Evolutionary conservation across 225 moss, liverwort and hornwort species (phyloP).

Genomic region (Asterella californica): DNA sequence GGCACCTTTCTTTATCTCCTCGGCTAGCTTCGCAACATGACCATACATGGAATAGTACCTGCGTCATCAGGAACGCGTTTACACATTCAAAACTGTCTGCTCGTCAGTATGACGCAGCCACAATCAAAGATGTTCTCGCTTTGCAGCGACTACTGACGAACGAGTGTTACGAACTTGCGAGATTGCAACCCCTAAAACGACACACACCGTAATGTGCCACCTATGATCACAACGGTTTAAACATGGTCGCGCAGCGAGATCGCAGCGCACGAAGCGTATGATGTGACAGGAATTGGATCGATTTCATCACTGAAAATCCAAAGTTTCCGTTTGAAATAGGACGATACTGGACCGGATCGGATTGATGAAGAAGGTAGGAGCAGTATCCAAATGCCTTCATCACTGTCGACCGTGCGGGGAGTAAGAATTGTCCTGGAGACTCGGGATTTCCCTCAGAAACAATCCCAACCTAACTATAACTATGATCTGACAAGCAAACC

Average conservation of each 20-base stretch:
- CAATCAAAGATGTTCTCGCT: background rate
- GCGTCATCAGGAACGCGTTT: conserved; percentile 1
- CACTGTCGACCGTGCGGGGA: background rate
- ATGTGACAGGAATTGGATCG: background rate
- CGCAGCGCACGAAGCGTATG: background rate
- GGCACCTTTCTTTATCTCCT: conserved; percentile 43
- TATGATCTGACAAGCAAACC: background rate
- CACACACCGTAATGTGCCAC: background rate
- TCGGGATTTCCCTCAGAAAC: background rate
- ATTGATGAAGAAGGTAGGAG: background rate
- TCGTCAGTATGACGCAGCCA: too few species aligned
- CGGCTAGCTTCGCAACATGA: conserved; percentile 42
- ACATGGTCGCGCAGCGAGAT: background rate
- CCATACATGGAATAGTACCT: conserved; percentile 53
- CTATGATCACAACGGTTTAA: too few species aligned
- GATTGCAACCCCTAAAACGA: background rate
- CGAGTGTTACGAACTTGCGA: background rate
- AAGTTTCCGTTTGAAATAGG: background rate
- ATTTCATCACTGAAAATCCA: background rate
- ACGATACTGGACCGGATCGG: background rate
- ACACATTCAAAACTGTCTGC: background rate
- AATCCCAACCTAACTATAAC: background rate
- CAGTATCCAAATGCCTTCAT: background rate
- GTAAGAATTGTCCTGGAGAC: background rate
- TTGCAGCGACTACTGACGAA: background rate